Evolutionary conservation across 129 eudicot species (phyloP).

Genomic region (Helianthus tuberosus): DNA sequence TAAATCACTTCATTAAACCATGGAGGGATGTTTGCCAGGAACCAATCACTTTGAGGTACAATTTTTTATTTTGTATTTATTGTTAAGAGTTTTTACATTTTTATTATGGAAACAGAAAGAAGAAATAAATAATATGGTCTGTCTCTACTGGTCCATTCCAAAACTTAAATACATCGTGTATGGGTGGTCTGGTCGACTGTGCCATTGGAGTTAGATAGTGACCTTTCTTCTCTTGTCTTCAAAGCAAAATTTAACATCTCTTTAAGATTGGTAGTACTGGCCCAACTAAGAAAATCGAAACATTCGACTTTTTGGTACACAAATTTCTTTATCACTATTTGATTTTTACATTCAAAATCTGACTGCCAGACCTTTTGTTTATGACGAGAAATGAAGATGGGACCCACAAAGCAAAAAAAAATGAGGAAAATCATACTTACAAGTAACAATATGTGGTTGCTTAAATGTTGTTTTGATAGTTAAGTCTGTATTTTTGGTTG

Average conservation of each 20-base stretch:
- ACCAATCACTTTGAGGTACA: no score
- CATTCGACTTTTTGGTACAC: background rate
- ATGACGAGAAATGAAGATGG: no score
- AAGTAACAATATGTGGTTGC: no score
- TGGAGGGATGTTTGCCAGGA: no score
- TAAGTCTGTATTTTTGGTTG: no score
- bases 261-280: slow-evolving; percentile 32
- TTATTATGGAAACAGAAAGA: background rate
- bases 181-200: no score
- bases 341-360: background rate
- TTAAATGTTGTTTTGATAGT: no score
- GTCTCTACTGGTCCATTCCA: slow-evolving; percentile 34
- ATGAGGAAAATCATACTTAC: no score
- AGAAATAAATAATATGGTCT: background rate
- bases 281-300: slow-evolving; percentile 22
- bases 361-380: background rate
- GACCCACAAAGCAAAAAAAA: no score
- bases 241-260: slow-evolving; percentile 59
- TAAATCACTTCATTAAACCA: no score
- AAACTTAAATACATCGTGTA: slow-evolving; percentile 31
- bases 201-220: slow-evolving; percentile 20
- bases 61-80: slow-evolving; percentile 16
- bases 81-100: background rate
- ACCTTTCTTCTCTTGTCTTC: slow-evolving; percentile 63
- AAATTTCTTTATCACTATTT: no score